Base-by-base conservation (phyloP, 208 protist genomes). In the Porcisia deanei region DNA sequence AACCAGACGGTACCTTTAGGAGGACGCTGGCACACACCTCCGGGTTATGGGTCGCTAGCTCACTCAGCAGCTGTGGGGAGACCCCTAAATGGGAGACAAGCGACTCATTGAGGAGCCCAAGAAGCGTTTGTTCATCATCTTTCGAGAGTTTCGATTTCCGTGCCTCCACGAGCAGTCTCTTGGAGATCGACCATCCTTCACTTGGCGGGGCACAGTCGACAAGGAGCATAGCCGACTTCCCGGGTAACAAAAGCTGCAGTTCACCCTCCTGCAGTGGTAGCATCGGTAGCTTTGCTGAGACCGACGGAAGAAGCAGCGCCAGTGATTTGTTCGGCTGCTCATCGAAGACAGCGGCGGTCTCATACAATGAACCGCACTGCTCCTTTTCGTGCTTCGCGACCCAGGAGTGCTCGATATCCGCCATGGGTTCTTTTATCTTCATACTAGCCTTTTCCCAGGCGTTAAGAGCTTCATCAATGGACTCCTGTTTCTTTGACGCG, bases 371-470 rank as follows among this genome's bases (percentile, higher is more conserved):
- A n/a, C 77, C 72, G 57, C 82, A 85, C 71, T 85, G 75, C 61
- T 77, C 71, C 77, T 91, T 85, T 54, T 91, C 87, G 34, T 76
- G 65, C 54, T 94, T 87, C 14, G 75, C 59, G 49, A 73, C 75
- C 89, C 89, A 93, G 65, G 74, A 87, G 34, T 92, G 80, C 61
- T 86, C 78, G 41, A 95, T 77, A 39, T 92, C 85, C 7, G 82
- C 81, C 68, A 95, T 83, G 30, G 85, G 73, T 61, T 91, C 88
- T 77, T 93, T 92, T 16, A 93, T 70, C 34, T 82, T 76, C 4
- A 87, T 66, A 53, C 68, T 79, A 43, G 84, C 77, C 43, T 77
- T 89, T 63, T 94, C 86, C 84, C 87, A 96, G 16, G 69, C 71
- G 41, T 92, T 85, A 14, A 96, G 81, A 9, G 82, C 80, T 49